phyloP scores from a whole-genome alignment of 1,284 basidiomycete genomes.

The Meira nashicola region DNA sequence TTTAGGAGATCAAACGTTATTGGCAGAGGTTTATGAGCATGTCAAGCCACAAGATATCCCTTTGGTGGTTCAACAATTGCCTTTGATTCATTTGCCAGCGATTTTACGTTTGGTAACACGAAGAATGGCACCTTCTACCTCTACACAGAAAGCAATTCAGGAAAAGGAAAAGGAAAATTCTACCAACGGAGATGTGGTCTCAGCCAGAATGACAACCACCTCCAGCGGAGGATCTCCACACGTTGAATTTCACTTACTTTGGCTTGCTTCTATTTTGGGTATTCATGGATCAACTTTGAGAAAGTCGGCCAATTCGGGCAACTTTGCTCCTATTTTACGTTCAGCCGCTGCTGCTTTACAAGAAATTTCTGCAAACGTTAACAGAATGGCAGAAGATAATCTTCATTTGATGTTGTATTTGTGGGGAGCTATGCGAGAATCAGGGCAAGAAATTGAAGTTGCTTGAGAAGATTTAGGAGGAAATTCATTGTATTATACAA shows the following conservation, averaged over 20 bases:
- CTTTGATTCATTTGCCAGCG: constrained; percentile 22
- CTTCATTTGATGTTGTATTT: constrained; percentile 42
- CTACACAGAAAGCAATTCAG: not conserved
- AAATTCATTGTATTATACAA: not conserved
- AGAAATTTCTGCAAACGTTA: constrained; percentile 46
- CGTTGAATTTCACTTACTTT: constrained; percentile 49
- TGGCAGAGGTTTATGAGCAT: constrained; percentile 47
- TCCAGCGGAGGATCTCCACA: constrained; percentile 39
- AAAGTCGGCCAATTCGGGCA: constrained; percentile 23
- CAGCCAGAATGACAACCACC: not conserved
- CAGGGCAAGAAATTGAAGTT: not conserved
- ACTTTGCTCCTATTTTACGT: constrained; percentile 39
- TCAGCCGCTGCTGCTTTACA: constrained; percentile 42
- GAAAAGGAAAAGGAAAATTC: not conserved
- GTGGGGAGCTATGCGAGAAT: constrained; percentile 32
- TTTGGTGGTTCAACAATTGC: constrained; percentile 42
- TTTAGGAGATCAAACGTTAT: constrained; percentile 38
- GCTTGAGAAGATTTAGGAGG: not conserved
- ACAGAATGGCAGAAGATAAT: constrained; percentile 42
- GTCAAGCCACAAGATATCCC: constrained; percentile 35
- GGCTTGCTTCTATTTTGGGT: constrained; percentile 45
- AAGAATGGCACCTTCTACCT: constrained; percentile 29
- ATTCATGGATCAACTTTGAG: constrained; percentile 37
- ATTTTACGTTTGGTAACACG: constrained; percentile 40
- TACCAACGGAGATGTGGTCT: not conserved